Evolutionary conservation across 176 grass and related monocot species (phyloP), one percentile per base, ranked within the genome.

Genomic region (Aegilops longissima): DNA sequence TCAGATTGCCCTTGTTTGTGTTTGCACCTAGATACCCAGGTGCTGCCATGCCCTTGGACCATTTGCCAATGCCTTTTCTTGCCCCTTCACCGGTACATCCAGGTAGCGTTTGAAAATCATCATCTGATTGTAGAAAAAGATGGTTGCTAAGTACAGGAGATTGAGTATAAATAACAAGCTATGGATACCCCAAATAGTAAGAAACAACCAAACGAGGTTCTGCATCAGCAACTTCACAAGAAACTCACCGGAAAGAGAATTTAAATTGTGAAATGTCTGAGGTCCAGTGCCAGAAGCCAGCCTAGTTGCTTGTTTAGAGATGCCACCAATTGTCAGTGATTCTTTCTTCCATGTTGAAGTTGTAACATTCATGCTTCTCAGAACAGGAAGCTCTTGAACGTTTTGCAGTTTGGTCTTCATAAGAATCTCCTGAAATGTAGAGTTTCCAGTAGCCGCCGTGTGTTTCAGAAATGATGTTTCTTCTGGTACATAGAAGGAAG

Each of bases 51-150:
- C 40, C 70, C 86, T 85, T 96, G 88, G 79, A 92, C 93, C 96
- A 98, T 88, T 93, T 98, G 23, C 88, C 83, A 36, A 87, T 58
- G 61, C 82, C 63, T 77, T 78, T 95, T 34, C 61, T 96, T 85
- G 81, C 75, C 47, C 89, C 86, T 51, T 89, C 79, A 59, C 84
- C 70, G 66, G 51, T 7, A 25, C 31, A 63, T 77, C 76, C 69
- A 61, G 2, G 25, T 74, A 79, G 84, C 40, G 62, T 17, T 73
- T 81, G 64, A 8, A 89, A 88, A 84, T 93, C 88, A 87, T 86
- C 90, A 90, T 88, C 90, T 88, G 80, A 35, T 56, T 38, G 36
- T 80, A 73, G 73, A 54, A 92, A 92, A 61, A 35, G 11, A 13
- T 5, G 70, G 14, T 86, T 64, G 9, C 21, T 54, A 23, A 62